Conservation (phyloP, 345 rosid genomes). For the Gossypium stocksii region DNA sequence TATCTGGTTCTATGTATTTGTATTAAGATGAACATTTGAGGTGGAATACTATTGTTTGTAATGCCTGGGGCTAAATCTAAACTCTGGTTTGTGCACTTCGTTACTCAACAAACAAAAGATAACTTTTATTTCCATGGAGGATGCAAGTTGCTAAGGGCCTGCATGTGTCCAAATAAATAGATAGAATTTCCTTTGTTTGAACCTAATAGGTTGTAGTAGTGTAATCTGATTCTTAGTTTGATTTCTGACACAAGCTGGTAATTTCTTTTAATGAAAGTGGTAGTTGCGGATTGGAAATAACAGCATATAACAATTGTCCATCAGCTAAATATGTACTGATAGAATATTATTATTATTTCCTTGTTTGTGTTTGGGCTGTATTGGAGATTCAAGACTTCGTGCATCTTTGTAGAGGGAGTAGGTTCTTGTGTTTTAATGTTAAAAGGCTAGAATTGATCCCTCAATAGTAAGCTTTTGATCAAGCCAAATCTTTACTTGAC, state of each 20-base stretch:
- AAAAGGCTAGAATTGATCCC: conserved; percentile 3
- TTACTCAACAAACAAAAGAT: neutral
- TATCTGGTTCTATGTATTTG: neutral
- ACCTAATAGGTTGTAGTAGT: neutral
- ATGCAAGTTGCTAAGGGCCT: neutral
- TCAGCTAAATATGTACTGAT: neutral
- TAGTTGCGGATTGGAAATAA: neutral
- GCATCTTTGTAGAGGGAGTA: neutral
- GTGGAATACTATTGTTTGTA: neutral
- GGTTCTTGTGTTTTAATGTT: neutral
- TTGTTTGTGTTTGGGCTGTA: neutral
- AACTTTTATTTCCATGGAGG: neutral
- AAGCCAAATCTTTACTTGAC: neutral
- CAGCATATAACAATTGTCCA: neutral
- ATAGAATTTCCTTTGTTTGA: neutral
- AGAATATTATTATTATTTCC: neutral
- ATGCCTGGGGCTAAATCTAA: neutral
- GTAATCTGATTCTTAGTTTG: neutral
- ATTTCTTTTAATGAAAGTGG: neutral
- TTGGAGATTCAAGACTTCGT: neutral
- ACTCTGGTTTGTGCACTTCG: neutral
- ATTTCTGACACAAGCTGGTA: neutral
- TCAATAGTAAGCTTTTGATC: neutral
- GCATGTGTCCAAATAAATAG: neutral
- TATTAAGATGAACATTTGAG: conserved; percentile 1